These are phyloP conservation scores for Debaryomyces sp. DNA, from an alignment of 1,139 yeast species.

Conservation along the genomic window DNA sequence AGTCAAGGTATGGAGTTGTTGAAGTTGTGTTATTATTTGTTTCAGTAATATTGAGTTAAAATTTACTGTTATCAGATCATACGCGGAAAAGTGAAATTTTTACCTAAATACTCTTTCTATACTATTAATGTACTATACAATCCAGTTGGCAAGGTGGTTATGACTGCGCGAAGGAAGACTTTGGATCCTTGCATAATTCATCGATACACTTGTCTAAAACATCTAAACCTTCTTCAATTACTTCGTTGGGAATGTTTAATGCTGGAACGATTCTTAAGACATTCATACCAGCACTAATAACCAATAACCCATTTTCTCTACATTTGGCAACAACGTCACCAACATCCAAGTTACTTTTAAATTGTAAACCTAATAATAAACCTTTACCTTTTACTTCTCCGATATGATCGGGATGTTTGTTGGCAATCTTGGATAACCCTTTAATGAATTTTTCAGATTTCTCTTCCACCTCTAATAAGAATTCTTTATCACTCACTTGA, in stretches of 20 bases:
- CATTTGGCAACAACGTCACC: constrained; percentile 66
- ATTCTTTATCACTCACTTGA: constrained; percentile 60
- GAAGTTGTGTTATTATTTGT: background rate
- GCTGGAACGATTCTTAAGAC: constrained; percentile 93
- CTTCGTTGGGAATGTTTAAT: constrained; percentile 73
- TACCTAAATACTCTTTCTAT: background rate
- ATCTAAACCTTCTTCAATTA: constrained; percentile 67
- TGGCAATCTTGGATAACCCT: constrained; percentile 54
- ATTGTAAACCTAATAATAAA: constrained; percentile 79
- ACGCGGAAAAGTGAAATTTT: background rate
- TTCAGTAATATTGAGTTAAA: background rate
- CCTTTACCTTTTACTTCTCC: constrained; percentile 85
- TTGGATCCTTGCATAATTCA: constrained; percentile 9
- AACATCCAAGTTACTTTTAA: constrained; percentile 59
- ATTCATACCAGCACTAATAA: constrained; percentile 90
- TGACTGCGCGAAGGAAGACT: background rate
- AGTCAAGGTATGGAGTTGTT: background rate
- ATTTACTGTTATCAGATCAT: background rate
- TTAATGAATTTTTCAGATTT: constrained; percentile 58
- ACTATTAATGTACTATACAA: background rate
- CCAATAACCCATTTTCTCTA: constrained; percentile 75
- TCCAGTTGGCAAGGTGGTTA: background rate
- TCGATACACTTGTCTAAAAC: constrained; percentile 48
- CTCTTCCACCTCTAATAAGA: constrained; percentile 58
- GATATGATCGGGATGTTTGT: constrained; percentile 60